A percentile compares a stretch with the other conserved stretches of the same genome.
Evolutionary conservation across 2,329 filamentous ascomycete genomes (phyloP).

Genomic region (Beauveria pseudobassiana): DNA sequence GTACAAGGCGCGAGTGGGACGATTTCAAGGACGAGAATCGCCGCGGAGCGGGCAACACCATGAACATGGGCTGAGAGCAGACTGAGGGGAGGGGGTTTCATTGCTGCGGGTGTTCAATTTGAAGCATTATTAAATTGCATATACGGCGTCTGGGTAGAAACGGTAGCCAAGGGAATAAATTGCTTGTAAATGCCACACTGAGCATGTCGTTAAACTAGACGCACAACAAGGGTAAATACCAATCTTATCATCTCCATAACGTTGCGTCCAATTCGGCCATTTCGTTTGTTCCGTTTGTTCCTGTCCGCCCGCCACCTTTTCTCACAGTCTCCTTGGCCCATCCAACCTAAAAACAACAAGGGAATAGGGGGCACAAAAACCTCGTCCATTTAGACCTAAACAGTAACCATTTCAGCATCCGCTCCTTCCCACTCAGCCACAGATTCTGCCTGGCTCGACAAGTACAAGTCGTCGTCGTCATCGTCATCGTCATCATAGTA

Average conservation of each 20-base stretch:
- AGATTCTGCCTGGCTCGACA: neutral
- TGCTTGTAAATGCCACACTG: neutral
- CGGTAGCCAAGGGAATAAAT: neutral
- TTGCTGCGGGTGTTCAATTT: neutral
- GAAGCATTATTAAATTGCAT: neutral
- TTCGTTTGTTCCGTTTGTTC: too few relatives aligned
- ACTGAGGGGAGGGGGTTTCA: too few relatives aligned
- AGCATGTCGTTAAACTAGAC: too few relatives aligned
- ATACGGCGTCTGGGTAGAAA: neutral
- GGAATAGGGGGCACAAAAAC: neutral
- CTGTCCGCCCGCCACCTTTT: neutral
- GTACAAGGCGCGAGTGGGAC: conserved; percentile 90
- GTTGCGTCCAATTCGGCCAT: too few relatives aligned
- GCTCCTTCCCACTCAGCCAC: neutral
- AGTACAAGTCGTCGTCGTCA: neutral
- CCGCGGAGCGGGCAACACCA: conserved; percentile 72
- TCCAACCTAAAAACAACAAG: neutral
- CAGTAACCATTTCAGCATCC: neutral
- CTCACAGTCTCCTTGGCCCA: neutral
- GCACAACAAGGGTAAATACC: neutral
- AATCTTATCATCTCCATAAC: neutral
- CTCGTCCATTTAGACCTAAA: neutral
- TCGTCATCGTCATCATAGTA: conserved; percentile 1
- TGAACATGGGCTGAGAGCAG: conserved; percentile 58
- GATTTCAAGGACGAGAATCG: conserved; percentile 88